A percentile compares a stretch with the other conserved stretches of the same genome.
Conservation (phyloP, 176 grass and related monocot species). For the Paspalum vaginatum region DNA sequence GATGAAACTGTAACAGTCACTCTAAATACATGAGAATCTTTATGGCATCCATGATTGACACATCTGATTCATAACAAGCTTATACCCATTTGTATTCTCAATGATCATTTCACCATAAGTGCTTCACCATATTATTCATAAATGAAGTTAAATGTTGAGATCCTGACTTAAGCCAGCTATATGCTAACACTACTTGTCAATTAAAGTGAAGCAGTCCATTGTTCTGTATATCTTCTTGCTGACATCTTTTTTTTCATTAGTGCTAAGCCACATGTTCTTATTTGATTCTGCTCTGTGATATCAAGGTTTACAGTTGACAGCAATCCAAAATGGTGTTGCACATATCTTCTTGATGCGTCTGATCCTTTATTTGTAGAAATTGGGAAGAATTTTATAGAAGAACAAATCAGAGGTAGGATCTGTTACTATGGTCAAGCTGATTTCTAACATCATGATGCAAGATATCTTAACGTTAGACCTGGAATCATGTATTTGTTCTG, state of each 20-base stretch:
- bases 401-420: conserved; percentile 68
- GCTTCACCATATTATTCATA: conserved; percentile 33
- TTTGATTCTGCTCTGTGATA: conserved; percentile 42
- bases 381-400: conserved; percentile 69
- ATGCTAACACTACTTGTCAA: neutral
- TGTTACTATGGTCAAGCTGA: conserved; percentile 13
- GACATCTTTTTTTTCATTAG: conserved; percentile 9
- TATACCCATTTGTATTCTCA: neutral
- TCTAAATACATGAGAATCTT: neutral
- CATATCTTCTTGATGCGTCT: conserved; percentile 83
- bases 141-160: conserved; percentile 2
- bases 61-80: neutral
- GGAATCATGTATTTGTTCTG: conserved; percentile 4
- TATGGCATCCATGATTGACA: neutral
- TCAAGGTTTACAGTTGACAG: conserved; percentile 79
- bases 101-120: neutral
- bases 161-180: neutral
- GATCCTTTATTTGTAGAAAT: conserved; percentile 79
- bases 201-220: neutral
- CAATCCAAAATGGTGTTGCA: conserved; percentile 79
- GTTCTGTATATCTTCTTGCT: neutral
- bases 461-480: conserved; percentile 5
- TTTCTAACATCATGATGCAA: neutral
- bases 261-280: conserved; percentile 16
- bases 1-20: neutral